Evolutionary conservation across 1,284 basidiomycete genomes (phyloP), one percentile per base, ranked within the genome.

Genomic region (Grifola frondosa): DNA sequence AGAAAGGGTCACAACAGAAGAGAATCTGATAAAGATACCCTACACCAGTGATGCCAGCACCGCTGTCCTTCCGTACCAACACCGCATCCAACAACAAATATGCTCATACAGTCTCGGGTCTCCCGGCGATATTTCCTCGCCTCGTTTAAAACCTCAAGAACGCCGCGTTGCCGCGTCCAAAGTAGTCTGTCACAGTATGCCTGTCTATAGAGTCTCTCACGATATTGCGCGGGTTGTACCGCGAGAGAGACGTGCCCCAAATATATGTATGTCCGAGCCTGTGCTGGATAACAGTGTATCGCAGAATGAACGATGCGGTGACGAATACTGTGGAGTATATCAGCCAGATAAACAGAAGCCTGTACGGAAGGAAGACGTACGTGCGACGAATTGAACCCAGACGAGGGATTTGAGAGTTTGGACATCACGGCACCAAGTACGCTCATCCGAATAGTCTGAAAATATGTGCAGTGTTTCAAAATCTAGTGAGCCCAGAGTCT

Each of bases 331-430:
- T 22, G 23, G 35, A 16, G 25, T 10, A 28, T 36, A 40, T 32
- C 24, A 40, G 6, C 13, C 16, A 16, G 16, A 7, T 35, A 9
- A 33, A 20, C 17, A 39, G 29, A 15, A 15, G 25, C 16, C 32
- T 8, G 28, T 26, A 29, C 10, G 25, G 23, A 25, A 30, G 22
- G n/a, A 32, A 22, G 20, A 70, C 77, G 24, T 50, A 80, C 79
- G 62, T 12, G 73, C 60, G 19, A 75, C 40, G 64, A 77, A 80
- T 57, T 77, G 73, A 34, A 80, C 61, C 80, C 79, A 82, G 24
- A 80, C 71, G 48, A 81, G 69, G 15, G 70, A 65, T 50, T 79
- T 79, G 46, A 81, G 68, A 6, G 70, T 75, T 51, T 78, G 73
- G 11, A 78, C 58, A 46, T 77, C 68, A 25, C 65, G 67, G 58